phyloP scores from a whole-genome alignment of 345 rosid genomes.

The Clausena lansium region DNA sequence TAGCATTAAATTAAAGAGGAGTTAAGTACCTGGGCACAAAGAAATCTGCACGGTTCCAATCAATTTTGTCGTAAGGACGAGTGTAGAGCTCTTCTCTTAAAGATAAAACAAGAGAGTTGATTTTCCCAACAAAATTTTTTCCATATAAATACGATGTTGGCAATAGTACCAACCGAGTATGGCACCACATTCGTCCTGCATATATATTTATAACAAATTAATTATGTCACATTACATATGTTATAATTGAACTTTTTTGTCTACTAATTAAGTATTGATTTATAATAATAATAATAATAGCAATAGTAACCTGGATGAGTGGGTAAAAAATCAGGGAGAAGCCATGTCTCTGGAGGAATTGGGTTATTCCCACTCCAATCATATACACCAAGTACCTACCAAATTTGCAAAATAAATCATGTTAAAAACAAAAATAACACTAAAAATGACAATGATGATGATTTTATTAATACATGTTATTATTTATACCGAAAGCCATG shows the following conservation, averaged over 20 bases:
- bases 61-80: conserved; percentile 39
- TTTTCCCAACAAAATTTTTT: conserved; percentile 49
- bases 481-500: conserved; percentile 71
- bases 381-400: conserved; percentile 57
- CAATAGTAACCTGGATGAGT: conserved; percentile 43
- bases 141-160: conserved; percentile 63
- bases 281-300: too few species aligned
- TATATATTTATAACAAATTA: too few species aligned
- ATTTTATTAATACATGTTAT: too few species aligned
- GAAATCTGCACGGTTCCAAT: conserved; percentile 25
- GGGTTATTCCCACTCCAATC: conserved; percentile 78
- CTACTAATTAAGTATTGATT: not conserved
- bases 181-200: conserved; percentile 52
- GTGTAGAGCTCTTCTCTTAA: conserved; percentile 45
- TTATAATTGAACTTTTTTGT: too few species aligned
- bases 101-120: conserved; percentile 35
- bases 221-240: too few species aligned
- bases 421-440: not conserved
- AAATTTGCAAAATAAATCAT: too few species aligned
- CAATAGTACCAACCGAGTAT: conserved; percentile 46
- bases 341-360: conserved; percentile 58
- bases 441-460: not conserved
- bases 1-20: not conserved
- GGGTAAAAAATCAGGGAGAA: conserved; percentile 49
- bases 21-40: not conserved